A percentile compares a stretch with the other conserved stretches of the same genome.
Evolutionary conservation across 1,284 basidiomycete genomes (phyloP).

Genomic region (Thecaphora frezii): DNA sequence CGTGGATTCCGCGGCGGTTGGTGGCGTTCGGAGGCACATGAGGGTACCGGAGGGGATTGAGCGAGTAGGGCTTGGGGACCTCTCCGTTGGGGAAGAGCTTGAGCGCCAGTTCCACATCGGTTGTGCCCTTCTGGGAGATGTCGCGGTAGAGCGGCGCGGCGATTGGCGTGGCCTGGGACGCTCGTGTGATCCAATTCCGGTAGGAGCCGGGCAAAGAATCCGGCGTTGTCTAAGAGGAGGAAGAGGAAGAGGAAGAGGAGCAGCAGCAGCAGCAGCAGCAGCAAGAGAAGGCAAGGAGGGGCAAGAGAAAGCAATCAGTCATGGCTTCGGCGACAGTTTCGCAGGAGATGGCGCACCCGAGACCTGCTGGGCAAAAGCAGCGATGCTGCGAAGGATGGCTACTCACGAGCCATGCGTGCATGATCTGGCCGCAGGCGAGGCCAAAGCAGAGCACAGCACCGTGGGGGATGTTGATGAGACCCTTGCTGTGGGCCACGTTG

Average conservation of each 20-base stretch:
- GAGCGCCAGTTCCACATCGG: slow-evolving; percentile 19
- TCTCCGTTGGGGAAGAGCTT: slow-evolving; percentile 46
- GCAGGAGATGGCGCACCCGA: too few species aligned
- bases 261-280: too few species aligned
- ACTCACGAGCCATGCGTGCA: slow-evolving; percentile 75
- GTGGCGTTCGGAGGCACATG: slow-evolving; percentile 32
- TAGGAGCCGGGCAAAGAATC: slow-evolving; percentile 45
- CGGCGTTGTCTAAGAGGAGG: slow-evolving; percentile 8
- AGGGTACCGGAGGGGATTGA: slow-evolving; percentile 38
- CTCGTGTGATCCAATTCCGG: slow-evolving; percentile 53
- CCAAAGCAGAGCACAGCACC: slow-evolving; percentile 83
- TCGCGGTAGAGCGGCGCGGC: slow-evolving; percentile 19
- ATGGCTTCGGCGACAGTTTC: too few species aligned
- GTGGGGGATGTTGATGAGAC: slow-evolving; percentile 71
- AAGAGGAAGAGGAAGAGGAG: too few species aligned
- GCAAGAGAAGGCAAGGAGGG: too few species aligned
- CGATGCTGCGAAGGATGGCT: too few species aligned
- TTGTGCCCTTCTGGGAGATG: slow-evolving; percentile 16
- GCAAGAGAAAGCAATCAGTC: too few species aligned
- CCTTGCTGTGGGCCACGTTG: slow-evolving; percentile 70
- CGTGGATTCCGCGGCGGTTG: slow-evolving; percentile 47
- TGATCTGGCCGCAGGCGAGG: slow-evolving; percentile 75
- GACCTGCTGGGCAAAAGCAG: too few species aligned
- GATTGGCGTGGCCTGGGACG: slow-evolving; percentile 38
- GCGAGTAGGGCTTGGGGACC: slow-evolving; percentile 44